Base-by-base conservation (phyloP, 176 grass and related monocot genomes). In the Stipa capillata region DNA sequence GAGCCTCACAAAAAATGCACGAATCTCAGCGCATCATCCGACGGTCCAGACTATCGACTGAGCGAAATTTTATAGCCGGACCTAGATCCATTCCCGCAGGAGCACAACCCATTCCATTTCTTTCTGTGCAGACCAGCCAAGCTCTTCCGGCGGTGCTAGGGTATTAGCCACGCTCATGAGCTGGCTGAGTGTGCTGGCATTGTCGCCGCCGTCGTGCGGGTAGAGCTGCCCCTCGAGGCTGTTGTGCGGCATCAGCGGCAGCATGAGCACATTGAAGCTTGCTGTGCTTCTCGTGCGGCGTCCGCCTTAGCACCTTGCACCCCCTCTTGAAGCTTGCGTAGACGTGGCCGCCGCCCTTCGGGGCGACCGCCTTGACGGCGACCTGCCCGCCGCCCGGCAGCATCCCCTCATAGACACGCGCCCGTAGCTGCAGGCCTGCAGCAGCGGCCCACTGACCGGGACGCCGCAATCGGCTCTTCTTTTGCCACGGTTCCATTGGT, bases 321-420 rank as follows among this genome's bases (percentile, higher is more conserved):
- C 92, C 93, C 72, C 93, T 34, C 90, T 90, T 88, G 79, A 97
- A 97, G 71, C 93, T 92, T 13, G 82, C 51, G 11, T 87, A 65
- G 41, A 91, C 85, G 80, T 91, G 88, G 56, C 63, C 49, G 54
- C 84, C 85, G 51, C 85, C 85, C 60, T 88, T 88, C 18, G 90
- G 73, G 79, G 89, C 93, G 15, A 97, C 81, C 37, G 90, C 93
- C 81, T 97, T 97, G 47, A 97, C 93, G 5, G 93, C 93, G 12
- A 97, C 82, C 57, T 70, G 58, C n/a, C 74, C 68, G 57, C 89
- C 87, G 79, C 75, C 81, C 4, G 54, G 78, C 40, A 92, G 81
- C 25, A 77, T 88, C 0, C 93, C 93, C 55, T 97, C 68, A 58
- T 97, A 97, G 2, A 97, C 93, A 12, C 89, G 82, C 37, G n/a